These are phyloP conservation scores for Trypanosomatidae sp. DNA, from an alignment of 208 protist species.

Conservation along the genomic window DNA sequence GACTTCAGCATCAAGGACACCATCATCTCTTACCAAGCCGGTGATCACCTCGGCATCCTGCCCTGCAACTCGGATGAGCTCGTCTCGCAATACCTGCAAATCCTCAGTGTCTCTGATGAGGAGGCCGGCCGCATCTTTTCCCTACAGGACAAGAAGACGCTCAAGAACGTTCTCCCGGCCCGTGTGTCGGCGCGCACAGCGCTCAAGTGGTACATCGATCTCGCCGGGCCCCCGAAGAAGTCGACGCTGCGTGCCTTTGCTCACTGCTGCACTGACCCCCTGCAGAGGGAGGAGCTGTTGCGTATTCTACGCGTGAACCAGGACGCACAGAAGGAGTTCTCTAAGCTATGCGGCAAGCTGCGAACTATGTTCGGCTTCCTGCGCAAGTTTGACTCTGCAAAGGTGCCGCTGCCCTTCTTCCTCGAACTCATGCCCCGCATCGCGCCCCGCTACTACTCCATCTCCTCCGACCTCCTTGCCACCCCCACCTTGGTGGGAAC, in stretches of 20 bases:
- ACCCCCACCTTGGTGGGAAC: conserved; percentile 75
- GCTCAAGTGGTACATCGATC: conserved; percentile 92
- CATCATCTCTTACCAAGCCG: conserved; percentile 92
- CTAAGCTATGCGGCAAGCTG: conserved; percentile 66
- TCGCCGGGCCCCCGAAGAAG: conserved; percentile 83
- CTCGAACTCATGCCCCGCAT: conserved; percentile 94
- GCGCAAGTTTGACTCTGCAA: conserved; percentile 73
- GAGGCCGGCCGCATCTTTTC: conserved; percentile 81
- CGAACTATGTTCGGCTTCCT: conserved; percentile 83
- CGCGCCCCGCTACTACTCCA: conserved; percentile 95
- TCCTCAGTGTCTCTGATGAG: conserved; percentile 53
- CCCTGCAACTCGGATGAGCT: conserved; percentile 88
- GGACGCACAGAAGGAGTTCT: conserved; percentile 74
- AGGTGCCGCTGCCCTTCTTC: conserved; percentile 82
- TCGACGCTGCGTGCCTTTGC: conserved; percentile 91
- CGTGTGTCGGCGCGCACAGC: conserved; percentile 77
- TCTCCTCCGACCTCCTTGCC: conserved; percentile 90
- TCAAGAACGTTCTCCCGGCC: conserved; percentile 87
- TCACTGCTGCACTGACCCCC: conserved; percentile 72
- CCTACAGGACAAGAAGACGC: conserved; percentile 80
- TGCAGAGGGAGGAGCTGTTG: conserved; percentile 79
- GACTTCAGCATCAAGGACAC: conserved; percentile 84
- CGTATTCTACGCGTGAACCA: conserved; percentile 66
- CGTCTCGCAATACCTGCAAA: conserved; percentile 75
- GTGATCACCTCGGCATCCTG: conserved; percentile 95